Base-by-base conservation (phyloP, 2,329 filamentous ascomycete genomes). In the Ploettnerulaceae sp. region DNA sequence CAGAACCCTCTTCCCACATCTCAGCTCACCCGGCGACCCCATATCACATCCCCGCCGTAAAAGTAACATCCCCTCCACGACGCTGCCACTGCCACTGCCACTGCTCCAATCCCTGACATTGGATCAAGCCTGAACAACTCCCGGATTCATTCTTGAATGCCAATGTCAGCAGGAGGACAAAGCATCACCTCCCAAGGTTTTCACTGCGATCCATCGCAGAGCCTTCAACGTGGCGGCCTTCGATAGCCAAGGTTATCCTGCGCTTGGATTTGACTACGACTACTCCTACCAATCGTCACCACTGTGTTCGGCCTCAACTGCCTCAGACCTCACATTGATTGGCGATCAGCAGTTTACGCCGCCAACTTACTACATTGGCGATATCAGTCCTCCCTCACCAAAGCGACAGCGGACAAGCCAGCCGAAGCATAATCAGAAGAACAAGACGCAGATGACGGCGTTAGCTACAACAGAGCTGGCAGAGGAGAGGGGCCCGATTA, bases 221-320 rank as follows among this genome's bases (percentile, higher is more conserved):
- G 42, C 55, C 55, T 55, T 53, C 59, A 58, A 48, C 51, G 59
- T 63, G 58, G 61, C 60, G 57, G 49, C 52, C 41, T 58, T 51
- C 55, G 53, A 61, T 52, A 54, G 49, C 49, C 57, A 59, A 53
- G 53, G 42, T 28, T 61, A 57, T 49, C 56, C 60, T 41, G 54
- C 54, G 54, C 51, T 55, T 33, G 55, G 47, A 37, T 58, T 61
- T 45, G 57, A 59, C 32, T 49, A 60, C 39, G 56, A 57, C 25
- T 57, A 55, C 39, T 49, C 52, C 37, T 60, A 58, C 48, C 59
- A 60, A 26, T 46, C 52, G 9, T 60, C 59, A 38, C 56, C 60
- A 38, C 33, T 59, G 25, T 60, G 61, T 43, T 57, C 57, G 33
- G 54, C 53, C 9, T 61, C 59, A 36, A 60, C 57, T 29, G 54